Evolutionary conservation across 2,329 filamentous ascomycete species (phyloP).

Genomic region (Periconia sp.): DNA sequence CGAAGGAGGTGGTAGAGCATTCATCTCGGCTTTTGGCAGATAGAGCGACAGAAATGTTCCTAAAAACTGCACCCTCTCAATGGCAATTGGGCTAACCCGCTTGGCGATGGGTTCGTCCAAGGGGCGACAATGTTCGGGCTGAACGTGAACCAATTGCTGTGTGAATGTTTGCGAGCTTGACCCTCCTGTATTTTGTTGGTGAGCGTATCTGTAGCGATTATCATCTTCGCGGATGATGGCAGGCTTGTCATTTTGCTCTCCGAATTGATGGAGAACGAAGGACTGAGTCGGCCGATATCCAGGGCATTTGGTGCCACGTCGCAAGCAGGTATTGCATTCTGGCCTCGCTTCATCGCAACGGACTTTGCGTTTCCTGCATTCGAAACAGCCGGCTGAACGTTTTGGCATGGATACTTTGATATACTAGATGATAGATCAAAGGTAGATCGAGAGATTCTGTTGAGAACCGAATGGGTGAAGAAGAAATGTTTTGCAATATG

Average conservation of each 20-base stretch:
- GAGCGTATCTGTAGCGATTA: slow-evolving; percentile 34
- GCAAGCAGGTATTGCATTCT: slow-evolving; percentile 38
- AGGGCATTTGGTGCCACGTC: slow-evolving; percentile 39
- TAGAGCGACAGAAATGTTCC: slow-evolving; percentile 37
- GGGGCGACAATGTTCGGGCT: slow-evolving; percentile 13
- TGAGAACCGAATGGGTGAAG: too few relatives aligned
- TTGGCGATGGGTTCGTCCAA: slow-evolving; percentile 25
- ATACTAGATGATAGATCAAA: not conserved
- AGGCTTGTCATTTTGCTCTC: slow-evolving; percentile 28
- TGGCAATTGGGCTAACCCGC: slow-evolving; percentile 36
- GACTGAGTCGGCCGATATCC: slow-evolving; percentile 39
- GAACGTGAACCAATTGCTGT: slow-evolving; percentile 12
- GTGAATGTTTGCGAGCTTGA: slow-evolving; percentile 4
- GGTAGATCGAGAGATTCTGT: too few relatives aligned
- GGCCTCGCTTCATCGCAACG: slow-evolving; percentile 40
- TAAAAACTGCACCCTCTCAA: slow-evolving; percentile 39
- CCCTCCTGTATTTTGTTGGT: slow-evolving; percentile 15
- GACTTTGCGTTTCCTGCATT: slow-evolving; percentile 41
- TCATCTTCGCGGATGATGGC: slow-evolving; percentile 39
- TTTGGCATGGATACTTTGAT: slow-evolving; percentile 32
- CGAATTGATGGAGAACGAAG: slow-evolving; percentile 40
- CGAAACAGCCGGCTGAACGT: slow-evolving; percentile 39
- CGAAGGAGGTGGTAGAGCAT: slow-evolving; percentile 37
- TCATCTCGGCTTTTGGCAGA: slow-evolving; percentile 29
- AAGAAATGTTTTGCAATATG: too few relatives aligned